Evolutionary conservation across 208 protist genomes (phyloP), one percentile per base, ranked within the genome.

Genomic region (Borovskyia barvae): DNA sequence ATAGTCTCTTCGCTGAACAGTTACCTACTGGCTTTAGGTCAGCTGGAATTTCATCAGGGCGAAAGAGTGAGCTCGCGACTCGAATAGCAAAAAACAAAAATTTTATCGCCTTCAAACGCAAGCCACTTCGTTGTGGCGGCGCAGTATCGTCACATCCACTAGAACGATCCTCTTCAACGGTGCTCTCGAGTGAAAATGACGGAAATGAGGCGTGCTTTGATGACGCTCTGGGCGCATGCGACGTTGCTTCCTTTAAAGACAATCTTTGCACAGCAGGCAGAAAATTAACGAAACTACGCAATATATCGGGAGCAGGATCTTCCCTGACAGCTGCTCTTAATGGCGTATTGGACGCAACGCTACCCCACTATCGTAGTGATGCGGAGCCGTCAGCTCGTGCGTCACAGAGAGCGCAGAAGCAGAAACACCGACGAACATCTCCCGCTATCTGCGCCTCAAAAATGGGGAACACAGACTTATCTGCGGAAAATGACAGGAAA

Each of bases 141-240:
- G 46, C 52, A 0, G 43, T 69, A 37, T 25, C 45, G 8, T 24
- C 56, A 15, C 26, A 53, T 5, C 36, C 22, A 1, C 30, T 36
- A 15, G 30, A 35, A 19, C 2, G 42, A 11, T 3, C 0, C 3
- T 2, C 43, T n/a, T 2, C 43, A 19, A 7, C 1, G 3, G 7
- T 3, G 15, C 1, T 22, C 6, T 4, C 22, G 3, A 25, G 26
- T 0, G 6, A 55, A 2, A n/a, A 39, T 11, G 37, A 40, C 5
- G 37, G 20, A 9, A 25, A 7, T 5, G 51, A 55, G 12, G 53
- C 61, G 0, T 56, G 48, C 33, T 69, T 69, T 6, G 62, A 69
- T 19, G 62, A 69, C 9, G 46, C n/a, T n/a, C n/a, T n/a, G n/a
- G 14, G 47, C 29, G 46, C 45, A 12, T 22, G 20, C 1, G 35